phyloP scores from a whole-genome alignment of 495 filamentous ascomycete species.

The Annulohypoxylon maeteangense region DNA sequence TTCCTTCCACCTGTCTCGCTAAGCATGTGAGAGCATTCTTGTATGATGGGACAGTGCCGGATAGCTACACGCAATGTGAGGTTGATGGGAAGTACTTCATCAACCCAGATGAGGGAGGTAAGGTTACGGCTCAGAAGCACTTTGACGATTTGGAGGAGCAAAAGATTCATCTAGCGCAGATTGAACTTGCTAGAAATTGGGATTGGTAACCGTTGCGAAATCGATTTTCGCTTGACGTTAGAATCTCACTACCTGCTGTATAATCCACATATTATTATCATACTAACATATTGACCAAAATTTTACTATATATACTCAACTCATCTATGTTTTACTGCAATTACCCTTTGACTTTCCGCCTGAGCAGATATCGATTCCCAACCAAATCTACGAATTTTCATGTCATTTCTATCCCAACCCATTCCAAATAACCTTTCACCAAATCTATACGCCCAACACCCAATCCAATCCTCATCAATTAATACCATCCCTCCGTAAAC shows the following conservation, averaged over 20 bases:
- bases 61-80: conserved; percentile 48
- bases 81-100: conserved; percentile 50
- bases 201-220: conserved; percentile 22
- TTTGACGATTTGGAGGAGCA: conserved; percentile 38
- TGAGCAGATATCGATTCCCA: not conserved
- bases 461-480: too few relatives aligned
- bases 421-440: not conserved
- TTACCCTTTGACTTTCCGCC: not conserved
- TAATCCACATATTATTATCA: not conserved
- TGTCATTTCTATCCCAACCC: not conserved
- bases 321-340: not conserved
- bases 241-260: too few relatives aligned
- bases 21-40: conserved; percentile 52
- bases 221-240: too few relatives aligned
- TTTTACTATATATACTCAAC: not conserved
- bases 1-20: conserved; percentile 53
- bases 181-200: conserved; percentile 44
- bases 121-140: conserved; percentile 1
- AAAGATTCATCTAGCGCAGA: conserved; percentile 45
- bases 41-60: conserved; percentile 53
- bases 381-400: not conserved
- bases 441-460: not conserved
- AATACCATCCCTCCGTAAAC: too few relatives aligned
- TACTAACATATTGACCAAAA: too few relatives aligned
- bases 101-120: conserved; percentile 35